Conservation (phyloP, 371 early-diverging fungal genomes). For the Rhizopus delemar region DNA sequence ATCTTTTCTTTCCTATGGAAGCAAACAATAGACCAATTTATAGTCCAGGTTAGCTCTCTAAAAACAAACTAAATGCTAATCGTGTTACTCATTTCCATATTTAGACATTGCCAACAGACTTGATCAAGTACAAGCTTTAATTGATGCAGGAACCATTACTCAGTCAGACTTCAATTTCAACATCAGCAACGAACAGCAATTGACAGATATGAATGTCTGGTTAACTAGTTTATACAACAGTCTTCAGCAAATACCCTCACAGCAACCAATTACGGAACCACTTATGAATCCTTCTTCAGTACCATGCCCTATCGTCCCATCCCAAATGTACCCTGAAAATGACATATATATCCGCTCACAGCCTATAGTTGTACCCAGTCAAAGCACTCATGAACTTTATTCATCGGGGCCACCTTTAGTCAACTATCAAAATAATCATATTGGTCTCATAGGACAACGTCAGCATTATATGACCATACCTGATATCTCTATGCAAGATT, state of each 20-base stretch:
- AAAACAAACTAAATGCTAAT: background rate
- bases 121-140: constrained; percentile 21
- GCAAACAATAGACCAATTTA: constrained; percentile 15
- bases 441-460: constrained; percentile 30
- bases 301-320: constrained; percentile 18
- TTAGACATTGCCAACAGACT: constrained; percentile 19
- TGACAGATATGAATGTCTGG: constrained; percentile 28
- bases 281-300: background rate
- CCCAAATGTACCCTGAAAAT: constrained; percentile 24
- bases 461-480: constrained; percentile 40
- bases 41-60: constrained; percentile 2
- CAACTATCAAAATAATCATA: constrained; percentile 4
- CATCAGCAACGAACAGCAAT: constrained; percentile 23
- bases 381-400: constrained; percentile 4
- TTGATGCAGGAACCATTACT: constrained; percentile 21
- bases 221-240: constrained; percentile 23
- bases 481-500: constrained; percentile 23
- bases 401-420: background rate
- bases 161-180: constrained; percentile 25
- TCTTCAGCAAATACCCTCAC: constrained; percentile 14
- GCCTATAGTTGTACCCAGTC: constrained; percentile 23
- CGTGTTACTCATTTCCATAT: background rate
- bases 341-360: constrained; percentile 30
- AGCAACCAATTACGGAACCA: background rate
- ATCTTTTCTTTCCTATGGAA: constrained; percentile 27